These are phyloP conservation scores for Hemileccinum impolitum DNA, from an alignment of 768 basidiomycete genomes.

Conservation along the genomic window DNA sequence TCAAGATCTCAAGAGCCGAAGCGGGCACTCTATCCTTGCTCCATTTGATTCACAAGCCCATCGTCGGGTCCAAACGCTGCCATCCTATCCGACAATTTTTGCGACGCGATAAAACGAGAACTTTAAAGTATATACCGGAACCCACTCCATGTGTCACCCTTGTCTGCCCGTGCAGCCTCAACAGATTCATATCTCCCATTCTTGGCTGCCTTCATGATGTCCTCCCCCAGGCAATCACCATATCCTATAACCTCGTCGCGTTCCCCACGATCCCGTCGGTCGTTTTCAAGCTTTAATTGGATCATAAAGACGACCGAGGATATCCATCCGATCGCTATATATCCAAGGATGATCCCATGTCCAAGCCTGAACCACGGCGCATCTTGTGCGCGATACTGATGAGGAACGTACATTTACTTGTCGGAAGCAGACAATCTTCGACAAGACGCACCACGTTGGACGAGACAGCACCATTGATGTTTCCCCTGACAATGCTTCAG, in stretches of 20 bases:
- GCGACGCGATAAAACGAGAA: background rate
- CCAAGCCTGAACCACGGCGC: conserved; percentile 68
- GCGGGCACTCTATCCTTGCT: no score
- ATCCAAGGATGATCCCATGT: conserved; percentile 65
- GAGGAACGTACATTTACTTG: background rate
- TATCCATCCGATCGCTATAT: conserved; percentile 63
- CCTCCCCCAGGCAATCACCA: conserved; percentile 43
- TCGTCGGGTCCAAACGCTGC: background rate
- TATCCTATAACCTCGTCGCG: conserved; percentile 61
- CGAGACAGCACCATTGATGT: conserved; percentile 66
- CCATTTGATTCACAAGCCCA: background rate
- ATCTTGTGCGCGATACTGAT: conserved; percentile 61
- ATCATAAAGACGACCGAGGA: conserved; percentile 47
- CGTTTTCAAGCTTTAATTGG: conserved; percentile 56
- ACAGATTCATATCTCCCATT: conserved; percentile 57
- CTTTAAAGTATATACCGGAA: conserved; percentile 57
- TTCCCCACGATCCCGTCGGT: conserved; percentile 59
- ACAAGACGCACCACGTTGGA: conserved; percentile 55
- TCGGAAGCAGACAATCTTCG: background rate
- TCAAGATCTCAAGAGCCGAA: no score
- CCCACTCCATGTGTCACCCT: conserved; percentile 76
- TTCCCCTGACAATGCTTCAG: conserved; percentile 38
- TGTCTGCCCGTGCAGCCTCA: conserved; percentile 52
- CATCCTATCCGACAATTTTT: background rate
- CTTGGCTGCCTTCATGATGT: conserved; percentile 20